Base-by-base conservation (phyloP, 495 filamentous ascomycete species). In the Penicillium dipodomyicola region DNA sequence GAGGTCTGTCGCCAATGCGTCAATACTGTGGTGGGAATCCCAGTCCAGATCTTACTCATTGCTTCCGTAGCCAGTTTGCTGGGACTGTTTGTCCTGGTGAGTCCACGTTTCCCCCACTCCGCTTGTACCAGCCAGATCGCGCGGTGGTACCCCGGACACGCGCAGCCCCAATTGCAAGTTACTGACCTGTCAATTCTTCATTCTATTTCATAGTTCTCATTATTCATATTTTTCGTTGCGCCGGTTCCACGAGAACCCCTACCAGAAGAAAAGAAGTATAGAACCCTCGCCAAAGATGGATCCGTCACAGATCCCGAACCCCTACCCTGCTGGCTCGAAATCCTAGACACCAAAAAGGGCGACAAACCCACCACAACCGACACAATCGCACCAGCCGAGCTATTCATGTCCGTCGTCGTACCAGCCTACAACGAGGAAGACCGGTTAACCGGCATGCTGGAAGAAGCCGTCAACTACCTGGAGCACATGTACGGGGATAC, bases 401-500 rank as follows among this genome's bases (percentile, higher is more conserved):
- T 91, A 9, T 83, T 83, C 67, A 84, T 98, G 78, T 93, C 88
- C 51, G 84, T 97, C 3, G 90, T 98, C 3, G 87, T 98, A 46
- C 94, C 94, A 0, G 94, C 94, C 6, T 99, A 90, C 78, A 97
- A 99, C 69, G 94, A 99, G 62, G 84, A 90, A 60, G 80, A 89
- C 54, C 84, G 94, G 14, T 77, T 99, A 19, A 77, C 80, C 7
- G 84, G 84, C 9, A 96, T 96, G 82, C 78, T 99, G 17, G 85
- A 92, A 60, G 94, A 98, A 72, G 91, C 96, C 14, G 87, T 96
- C 49, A 85, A 86, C 50, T 95, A 91, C 71, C 79, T 97, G 7
- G 85, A 94, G 69, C 67, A 74, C 14, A 80, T 82, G 54, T 95
- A 92, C 67, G 89, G 90, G 12, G 35, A 39, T 2, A 83, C 82